Percentiles rank a stretch among this genome's conserved stretches.
Evolutionary conservation across 1,284 basidiomycete species (phyloP).

Genomic region (Ustilago hordei): DNA sequence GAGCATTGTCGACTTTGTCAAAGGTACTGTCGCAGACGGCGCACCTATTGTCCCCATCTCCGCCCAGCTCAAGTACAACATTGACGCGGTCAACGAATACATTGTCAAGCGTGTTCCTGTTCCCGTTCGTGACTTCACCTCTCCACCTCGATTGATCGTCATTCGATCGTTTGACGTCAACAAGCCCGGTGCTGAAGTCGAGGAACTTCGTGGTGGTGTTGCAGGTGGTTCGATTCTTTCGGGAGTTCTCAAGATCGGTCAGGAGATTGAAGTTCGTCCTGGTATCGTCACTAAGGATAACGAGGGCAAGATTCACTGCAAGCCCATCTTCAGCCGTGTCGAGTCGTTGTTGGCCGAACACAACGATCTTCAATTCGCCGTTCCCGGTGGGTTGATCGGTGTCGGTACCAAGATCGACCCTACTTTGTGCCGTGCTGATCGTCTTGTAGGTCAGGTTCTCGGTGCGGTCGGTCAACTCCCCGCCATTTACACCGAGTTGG

Average conservation of each 20-base stretch:
- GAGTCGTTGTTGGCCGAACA: constrained; percentile 93
- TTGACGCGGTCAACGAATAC: constrained; percentile 99
- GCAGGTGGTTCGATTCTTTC: constrained; percentile 95
- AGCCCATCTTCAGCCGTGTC: constrained; percentile 92
- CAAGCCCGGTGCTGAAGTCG: constrained; percentile 96
- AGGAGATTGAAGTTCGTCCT: constrained; percentile 96
- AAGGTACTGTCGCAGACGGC: constrained; percentile 88
- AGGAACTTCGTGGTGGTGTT: constrained; percentile 97
- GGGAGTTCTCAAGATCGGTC: constrained; percentile 87
- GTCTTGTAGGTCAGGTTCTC: constrained; percentile 94
- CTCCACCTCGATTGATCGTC: constrained; percentile 92
- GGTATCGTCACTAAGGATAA: constrained; percentile 96
- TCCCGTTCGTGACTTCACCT: constrained; percentile 90
- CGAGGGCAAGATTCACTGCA: constrained; percentile 88
- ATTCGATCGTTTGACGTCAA: constrained; percentile 99
- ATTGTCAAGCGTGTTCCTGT: constrained; percentile 97
- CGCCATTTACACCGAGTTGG: constrained; percentile 89
- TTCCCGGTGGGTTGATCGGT: constrained; percentile 97
- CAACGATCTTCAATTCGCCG: constrained; percentile 93
- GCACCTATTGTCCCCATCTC: constrained; percentile 99
- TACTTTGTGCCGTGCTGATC: constrained; percentile 94
- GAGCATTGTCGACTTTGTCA: constrained; percentile 66
- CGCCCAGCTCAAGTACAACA: constrained; percentile 98
- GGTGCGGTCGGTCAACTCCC: constrained; percentile 93
- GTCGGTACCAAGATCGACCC: constrained; percentile 97